phyloP scores from a whole-genome alignment of 768 basidiomycete genomes.

The Porphyrellus cyaneotinctus region DNA sequence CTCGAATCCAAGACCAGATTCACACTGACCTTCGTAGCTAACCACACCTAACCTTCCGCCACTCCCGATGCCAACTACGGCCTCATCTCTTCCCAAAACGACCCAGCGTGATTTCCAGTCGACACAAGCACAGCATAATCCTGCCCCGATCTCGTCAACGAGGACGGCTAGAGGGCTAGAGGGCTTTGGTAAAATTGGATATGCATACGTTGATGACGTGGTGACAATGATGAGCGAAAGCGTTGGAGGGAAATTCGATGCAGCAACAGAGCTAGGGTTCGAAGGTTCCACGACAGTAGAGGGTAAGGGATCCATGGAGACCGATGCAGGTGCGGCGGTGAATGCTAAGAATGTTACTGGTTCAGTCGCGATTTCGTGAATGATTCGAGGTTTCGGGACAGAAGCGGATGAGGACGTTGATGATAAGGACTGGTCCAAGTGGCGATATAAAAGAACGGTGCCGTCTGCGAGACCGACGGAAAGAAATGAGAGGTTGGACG shows the following conservation, averaged over 20 bases:
- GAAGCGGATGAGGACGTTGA: conserved; percentile 62
- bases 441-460: conserved; percentile 85
- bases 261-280: not conserved
- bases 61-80: conserved; percentile 78
- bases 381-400: conserved; percentile 79
- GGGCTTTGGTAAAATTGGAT: conserved; percentile 69
- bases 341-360: conserved; percentile 94
- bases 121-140: conserved; percentile 79
- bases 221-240: conserved; percentile 84
- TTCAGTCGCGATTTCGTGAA: conserved; percentile 82
- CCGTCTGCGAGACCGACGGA: conserved; percentile 95
- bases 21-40: conserved; percentile 81
- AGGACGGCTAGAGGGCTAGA: conserved; percentile 61
- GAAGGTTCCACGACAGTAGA: conserved; percentile 18
- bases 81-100: conserved; percentile 86
- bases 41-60: conserved; percentile 82
- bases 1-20: not conserved
- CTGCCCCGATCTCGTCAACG: conserved; percentile 85
- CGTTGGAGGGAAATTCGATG: conserved; percentile 32
- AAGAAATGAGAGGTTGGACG: conserved; percentile 74
- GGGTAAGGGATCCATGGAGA: conserved; percentile 21
- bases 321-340: conserved; percentile 36
- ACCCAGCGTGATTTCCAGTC: conserved; percentile 70
- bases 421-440: conserved; percentile 85
- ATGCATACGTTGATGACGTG: conserved; percentile 71